Conservation (phyloP, 176 grass and related monocot species). For the Carex kokanica region DNA sequence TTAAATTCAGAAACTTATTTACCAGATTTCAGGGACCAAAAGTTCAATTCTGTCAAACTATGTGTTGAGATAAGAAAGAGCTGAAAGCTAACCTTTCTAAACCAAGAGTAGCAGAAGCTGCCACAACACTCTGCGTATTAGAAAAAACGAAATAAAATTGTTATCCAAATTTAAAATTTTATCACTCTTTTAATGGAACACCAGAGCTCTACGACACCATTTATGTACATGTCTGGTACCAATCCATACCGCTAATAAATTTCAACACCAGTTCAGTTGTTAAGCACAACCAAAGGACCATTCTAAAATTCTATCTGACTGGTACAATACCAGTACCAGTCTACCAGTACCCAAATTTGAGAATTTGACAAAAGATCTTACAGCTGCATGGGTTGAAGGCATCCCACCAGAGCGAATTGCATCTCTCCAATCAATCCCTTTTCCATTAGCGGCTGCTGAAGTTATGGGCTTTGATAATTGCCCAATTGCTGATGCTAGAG, state of each 20-base stretch:
- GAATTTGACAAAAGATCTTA: conserved; percentile 30
- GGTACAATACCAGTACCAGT: neutral
- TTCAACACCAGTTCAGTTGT: neutral
- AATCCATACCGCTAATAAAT: neutral
- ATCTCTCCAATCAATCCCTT: conserved; percentile 45
- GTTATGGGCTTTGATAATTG: conserved; percentile 82
- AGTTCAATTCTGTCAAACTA: neutral
- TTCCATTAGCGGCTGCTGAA: conserved; percentile 25
- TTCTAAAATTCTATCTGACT: neutral
- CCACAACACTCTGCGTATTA: conserved; percentile 50
- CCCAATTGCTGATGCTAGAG: conserved; percentile 40
- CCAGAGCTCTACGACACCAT: neutral
- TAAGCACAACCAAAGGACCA: neutral
- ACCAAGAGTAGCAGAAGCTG: conserved; percentile 61
- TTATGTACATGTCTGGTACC: neutral
- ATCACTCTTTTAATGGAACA: neutral
- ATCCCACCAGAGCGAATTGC: conserved; percentile 63
- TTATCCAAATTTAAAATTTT: neutral
- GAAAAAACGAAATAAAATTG: neutral
- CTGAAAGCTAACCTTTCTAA: conserved; percentile 68
- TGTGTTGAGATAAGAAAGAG: neutral
- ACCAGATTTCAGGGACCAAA: neutral
- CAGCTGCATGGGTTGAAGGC: conserved; percentile 91
- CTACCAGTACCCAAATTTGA: neutral
- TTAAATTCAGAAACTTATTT: neutral